Conservation (phyloP, 2,329 filamentous ascomycete species). For the Rhynchosporium secalis region DNA sequence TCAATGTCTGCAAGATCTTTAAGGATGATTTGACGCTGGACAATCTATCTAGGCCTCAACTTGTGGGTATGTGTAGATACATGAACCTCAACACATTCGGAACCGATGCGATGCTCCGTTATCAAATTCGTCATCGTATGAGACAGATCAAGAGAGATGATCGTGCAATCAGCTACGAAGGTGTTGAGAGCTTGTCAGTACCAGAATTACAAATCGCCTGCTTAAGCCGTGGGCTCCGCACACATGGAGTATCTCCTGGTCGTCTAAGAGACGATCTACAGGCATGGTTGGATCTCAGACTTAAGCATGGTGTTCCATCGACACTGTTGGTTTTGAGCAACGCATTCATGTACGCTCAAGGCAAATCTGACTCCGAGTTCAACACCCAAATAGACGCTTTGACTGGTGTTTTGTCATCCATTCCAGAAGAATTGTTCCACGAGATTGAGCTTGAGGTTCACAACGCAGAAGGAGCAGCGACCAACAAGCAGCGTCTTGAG, state of each 20-base stretch:
- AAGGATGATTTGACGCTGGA: conserved; percentile 96
- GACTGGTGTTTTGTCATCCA: conserved; percentile 86
- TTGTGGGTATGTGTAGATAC: conserved; percentile 97
- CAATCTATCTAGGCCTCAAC: conserved; percentile 91
- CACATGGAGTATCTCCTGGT: conserved; percentile 86
- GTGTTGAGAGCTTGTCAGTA: conserved; percentile 90
- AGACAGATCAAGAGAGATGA: conserved; percentile 99
- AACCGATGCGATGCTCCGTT: conserved; percentile 96
- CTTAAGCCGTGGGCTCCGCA: conserved; percentile 87
- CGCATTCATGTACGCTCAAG: conserved; percentile 91
- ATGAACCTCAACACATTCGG: conserved; percentile 97
- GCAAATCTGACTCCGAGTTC: conserved; percentile 74
- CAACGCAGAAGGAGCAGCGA: conserved; percentile 93
- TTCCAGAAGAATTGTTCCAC: conserved; percentile 98
- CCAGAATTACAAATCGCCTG: conserved; percentile 90
- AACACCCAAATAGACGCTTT: conserved; percentile 90
- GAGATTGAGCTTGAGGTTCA: conserved; percentile 98
- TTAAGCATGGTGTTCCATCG: conserved; percentile 93
- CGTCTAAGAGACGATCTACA: conserved; percentile 86
- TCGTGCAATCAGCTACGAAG: conserved; percentile 89
- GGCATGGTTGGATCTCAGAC: conserved; percentile 90
- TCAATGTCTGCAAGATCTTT: conserved; percentile 99
- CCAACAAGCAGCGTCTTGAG: conserved; percentile 98
- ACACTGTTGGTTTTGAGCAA: conserved; percentile 95
- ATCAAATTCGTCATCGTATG: conserved; percentile 97